Evolutionary conservation across 2,329 filamentous ascomycete genomes (phyloP).

Genomic region (Sarocladium strictum): DNA sequence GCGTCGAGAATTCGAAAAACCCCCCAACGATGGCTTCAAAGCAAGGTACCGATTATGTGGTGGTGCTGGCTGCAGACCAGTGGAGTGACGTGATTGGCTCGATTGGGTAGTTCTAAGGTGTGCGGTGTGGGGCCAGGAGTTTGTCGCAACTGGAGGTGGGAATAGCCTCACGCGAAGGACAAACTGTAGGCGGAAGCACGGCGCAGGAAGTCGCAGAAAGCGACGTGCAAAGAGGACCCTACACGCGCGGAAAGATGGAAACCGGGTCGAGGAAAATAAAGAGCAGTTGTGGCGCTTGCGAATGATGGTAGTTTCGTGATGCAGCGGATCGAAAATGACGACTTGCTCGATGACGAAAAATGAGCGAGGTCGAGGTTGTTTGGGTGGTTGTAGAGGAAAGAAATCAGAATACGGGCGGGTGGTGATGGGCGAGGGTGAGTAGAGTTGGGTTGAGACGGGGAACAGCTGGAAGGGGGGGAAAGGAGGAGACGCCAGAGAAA

Average conservation of each 20-base stretch:
- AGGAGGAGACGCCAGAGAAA: slow-evolving; percentile 23
- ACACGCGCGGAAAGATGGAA: slow-evolving; percentile 17
- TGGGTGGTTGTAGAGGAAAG: slow-evolving; percentile 7
- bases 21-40: background rate
- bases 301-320: slow-evolving; percentile 31
- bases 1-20: background rate
- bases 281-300: slow-evolving; percentile 24
- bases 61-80: slow-evolving; percentile 7
- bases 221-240: slow-evolving; percentile 16
- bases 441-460: slow-evolving; percentile 18
- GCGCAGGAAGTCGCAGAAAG: background rate
- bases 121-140: slow-evolving; percentile 13
- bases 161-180: slow-evolving; percentile 33
- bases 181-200: slow-evolving; percentile 11
- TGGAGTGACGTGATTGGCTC: slow-evolving; percentile 15
- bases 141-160: slow-evolving; percentile 17
- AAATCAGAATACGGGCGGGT: slow-evolving; percentile 16
- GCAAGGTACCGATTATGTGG: too few relatives aligned
- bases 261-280: slow-evolving; percentile 20
- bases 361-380: slow-evolving; percentile 14
- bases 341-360: slow-evolving; percentile 20
- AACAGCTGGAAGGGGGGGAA: slow-evolving; percentile 18
- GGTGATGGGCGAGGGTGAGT: slow-evolving; percentile 28
- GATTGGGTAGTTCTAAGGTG: slow-evolving; percentile 13
- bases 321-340: slow-evolving; percentile 25